These are phyloP conservation scores for Pouteria campechiana DNA, from an alignment of 179 eudicot species.

Conservation along the genomic window DNA sequence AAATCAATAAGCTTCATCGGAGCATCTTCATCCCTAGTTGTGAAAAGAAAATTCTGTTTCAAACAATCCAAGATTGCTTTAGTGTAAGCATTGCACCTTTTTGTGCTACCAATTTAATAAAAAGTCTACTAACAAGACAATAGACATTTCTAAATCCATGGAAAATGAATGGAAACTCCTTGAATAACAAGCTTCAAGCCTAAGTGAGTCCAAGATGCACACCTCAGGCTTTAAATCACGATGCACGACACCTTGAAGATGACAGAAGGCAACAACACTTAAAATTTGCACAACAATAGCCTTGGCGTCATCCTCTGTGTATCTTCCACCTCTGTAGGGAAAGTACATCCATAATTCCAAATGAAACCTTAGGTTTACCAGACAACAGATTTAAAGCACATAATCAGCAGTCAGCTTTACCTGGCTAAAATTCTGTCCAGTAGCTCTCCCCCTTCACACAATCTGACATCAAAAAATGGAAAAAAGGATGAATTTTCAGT, in stretches of 20 bases:
- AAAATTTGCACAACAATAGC: constrained; percentile 65
- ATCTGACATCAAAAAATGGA: no score
- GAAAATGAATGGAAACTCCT: no score
- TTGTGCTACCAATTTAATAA: no score
- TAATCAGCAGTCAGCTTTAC: constrained; percentile 21
- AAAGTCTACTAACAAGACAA: no score
- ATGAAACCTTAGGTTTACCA: no score
- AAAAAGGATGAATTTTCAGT: no score
- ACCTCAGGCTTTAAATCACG: constrained; percentile 98
- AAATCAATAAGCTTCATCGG: constrained; percentile 82
- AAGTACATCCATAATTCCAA: no score
- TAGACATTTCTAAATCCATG: no score
- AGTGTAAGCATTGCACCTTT: no score
- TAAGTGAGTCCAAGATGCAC: constrained; percentile 6
- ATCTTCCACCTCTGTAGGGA: constrained; percentile 79
- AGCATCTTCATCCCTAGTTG: constrained; percentile 79
- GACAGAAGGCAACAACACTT: constrained; percentile 78
- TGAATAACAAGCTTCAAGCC: no score
- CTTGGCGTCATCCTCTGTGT: constrained; percentile 80
- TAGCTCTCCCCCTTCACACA: constrained; percentile 96
- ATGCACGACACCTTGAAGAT: constrained; percentile 96
- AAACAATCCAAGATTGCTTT: constrained; percentile 14
- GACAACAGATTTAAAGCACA: not conserved
- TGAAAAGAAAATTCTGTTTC: constrained; percentile 90
- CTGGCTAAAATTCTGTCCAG: constrained; percentile 85